Conservation (phyloP, 768 basidiomycete genomes). For the Pleurotus ostreatus region DNA sequence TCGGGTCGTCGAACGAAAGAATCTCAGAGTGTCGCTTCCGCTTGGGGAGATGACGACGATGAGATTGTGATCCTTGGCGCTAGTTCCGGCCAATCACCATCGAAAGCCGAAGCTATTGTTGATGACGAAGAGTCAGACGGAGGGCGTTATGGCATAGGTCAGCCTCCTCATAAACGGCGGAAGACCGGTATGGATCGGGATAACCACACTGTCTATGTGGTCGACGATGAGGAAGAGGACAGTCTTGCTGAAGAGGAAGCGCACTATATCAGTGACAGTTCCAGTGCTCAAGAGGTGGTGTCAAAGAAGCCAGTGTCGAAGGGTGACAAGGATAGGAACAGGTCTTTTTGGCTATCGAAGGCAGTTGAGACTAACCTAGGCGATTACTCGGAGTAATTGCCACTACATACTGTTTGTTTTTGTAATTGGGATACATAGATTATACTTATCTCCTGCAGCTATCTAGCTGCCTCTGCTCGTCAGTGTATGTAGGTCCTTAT, state of each 20-base stretch:
- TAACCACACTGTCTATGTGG: constrained; percentile 45
- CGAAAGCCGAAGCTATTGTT: constrained; percentile 7
- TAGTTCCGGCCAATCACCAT: constrained; percentile 12
- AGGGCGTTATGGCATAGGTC: constrained; percentile 54
- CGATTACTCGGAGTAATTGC: constrained; percentile 15
- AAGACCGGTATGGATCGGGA: constrained; percentile 36
- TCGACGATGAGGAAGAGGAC: constrained; percentile 42
- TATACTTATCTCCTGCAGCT: too few relatives aligned
- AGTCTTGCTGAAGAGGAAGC: constrained; percentile 20
- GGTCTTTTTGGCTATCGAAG: constrained; percentile 61
- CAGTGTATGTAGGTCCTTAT: too few relatives aligned
- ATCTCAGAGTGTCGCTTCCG: constrained; percentile 25
- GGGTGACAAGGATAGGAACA: constrained; percentile 30
- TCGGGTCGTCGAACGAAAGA: constrained; percentile 7
- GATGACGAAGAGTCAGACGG: constrained; percentile 41
- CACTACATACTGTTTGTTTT: too few relatives aligned
- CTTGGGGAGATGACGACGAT: constrained; percentile 36
- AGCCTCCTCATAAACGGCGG: constrained; percentile 40
- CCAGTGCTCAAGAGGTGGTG: constrained; percentile 2
- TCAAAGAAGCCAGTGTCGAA: constrained; percentile 9
- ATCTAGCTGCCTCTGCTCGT: too few relatives aligned
- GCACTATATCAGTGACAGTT: constrained; percentile 14
- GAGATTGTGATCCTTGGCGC: constrained; percentile 23
- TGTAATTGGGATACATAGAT: too few relatives aligned
- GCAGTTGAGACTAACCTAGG: constrained; percentile 30